phyloP scores from a whole-genome alignment of 2,329 filamentous ascomycete genomes.

The Endoconidiophora polonica region DNA sequence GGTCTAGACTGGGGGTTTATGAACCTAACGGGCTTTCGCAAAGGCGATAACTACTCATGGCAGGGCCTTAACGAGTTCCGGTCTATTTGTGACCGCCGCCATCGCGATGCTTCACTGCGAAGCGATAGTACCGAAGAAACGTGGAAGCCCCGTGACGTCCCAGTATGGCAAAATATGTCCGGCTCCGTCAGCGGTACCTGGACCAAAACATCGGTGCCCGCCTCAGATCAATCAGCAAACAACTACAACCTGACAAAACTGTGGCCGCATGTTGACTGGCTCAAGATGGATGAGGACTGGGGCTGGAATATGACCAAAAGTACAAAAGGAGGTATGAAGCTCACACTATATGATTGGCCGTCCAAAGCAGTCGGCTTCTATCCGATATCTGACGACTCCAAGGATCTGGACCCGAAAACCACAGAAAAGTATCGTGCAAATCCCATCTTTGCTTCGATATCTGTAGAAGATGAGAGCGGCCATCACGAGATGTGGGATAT shows the following conservation, averaged over 20 bases:
- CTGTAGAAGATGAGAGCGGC: conserved; percentile 10
- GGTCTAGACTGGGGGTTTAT: conserved; percentile 27
- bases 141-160: conserved; percentile 23
- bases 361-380: conserved; percentile 1
- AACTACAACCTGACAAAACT: conserved; percentile 49
- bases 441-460: conserved; percentile 10
- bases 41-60: conserved; percentile 65
- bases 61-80: conserved; percentile 46
- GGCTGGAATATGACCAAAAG: conserved; percentile 64
- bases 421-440: conserved; percentile 7
- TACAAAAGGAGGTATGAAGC: conserved; percentile 43
- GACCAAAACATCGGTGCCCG: conserved; percentile 33
- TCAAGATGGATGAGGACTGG: conserved; percentile 42
- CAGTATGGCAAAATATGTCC: conserved; percentile 62
- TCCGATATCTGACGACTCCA: conserved; percentile 6
- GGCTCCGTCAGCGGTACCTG: conserved; percentile 64
- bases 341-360: conserved; percentile 14
- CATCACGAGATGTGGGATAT: conserved; percentile 54
- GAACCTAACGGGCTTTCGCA: conserved; percentile 62
- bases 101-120: conserved; percentile 31
- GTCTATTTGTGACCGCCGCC: conserved; percentile 23
- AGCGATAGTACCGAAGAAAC: conserved; percentile 21
- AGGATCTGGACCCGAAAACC: conserved; percentile 17
- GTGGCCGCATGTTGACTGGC: conserved; percentile 49
- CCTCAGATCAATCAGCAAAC: conserved; percentile 30